Evolutionary conservation across 2,329 filamentous ascomycete species (phyloP).

Genomic region (Fusarium goolgardi): DNA sequence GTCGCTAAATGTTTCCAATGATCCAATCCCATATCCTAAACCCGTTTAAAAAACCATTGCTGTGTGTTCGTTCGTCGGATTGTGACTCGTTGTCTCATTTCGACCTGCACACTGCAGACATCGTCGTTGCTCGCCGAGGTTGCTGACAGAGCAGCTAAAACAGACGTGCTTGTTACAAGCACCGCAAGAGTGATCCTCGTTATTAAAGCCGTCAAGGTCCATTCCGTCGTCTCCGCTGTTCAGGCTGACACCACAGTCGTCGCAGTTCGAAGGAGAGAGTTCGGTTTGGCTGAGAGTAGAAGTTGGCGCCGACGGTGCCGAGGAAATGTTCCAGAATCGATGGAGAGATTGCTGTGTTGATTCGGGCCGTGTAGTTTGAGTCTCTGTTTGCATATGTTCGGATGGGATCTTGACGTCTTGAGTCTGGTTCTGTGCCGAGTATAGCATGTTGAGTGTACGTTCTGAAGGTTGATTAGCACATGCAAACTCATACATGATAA

Average conservation of each 20-base stretch:
- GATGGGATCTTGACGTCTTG: conserved; percentile 12
- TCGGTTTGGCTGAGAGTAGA: conserved; percentile 32
- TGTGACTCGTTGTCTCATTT: conserved; percentile 39
- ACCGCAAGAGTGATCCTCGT: conserved; percentile 55
- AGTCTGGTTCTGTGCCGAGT: conserved; percentile 62
- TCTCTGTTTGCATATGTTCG: conserved; percentile 24
- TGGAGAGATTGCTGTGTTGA: conserved; percentile 65
- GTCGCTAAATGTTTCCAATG: not conserved
- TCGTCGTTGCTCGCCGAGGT: conserved; percentile 64
- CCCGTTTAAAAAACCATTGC: conserved; percentile 40
- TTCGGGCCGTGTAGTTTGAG: conserved; percentile 15
- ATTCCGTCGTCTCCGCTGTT: conserved; percentile 48
- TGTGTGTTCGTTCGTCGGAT: conserved; percentile 36
- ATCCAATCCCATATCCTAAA: not conserved
- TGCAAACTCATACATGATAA: not conserved
- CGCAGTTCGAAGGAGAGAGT: conserved; percentile 56
- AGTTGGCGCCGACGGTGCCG: conserved; percentile 48
- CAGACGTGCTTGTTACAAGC: conserved; percentile 68
- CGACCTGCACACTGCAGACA: conserved; percentile 65
- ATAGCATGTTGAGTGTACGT: conserved; percentile 68
- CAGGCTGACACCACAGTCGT: conserved; percentile 62
- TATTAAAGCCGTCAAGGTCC: conserved; percentile 53
- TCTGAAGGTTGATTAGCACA: conserved; percentile 53
- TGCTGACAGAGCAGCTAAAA: conserved; percentile 69
- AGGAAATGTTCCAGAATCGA: conserved; percentile 69